These are phyloP conservation scores for Auricularia auricula-judae DNA, from an alignment of 768 basidiomycete species.

Conservation along the genomic window DNA sequence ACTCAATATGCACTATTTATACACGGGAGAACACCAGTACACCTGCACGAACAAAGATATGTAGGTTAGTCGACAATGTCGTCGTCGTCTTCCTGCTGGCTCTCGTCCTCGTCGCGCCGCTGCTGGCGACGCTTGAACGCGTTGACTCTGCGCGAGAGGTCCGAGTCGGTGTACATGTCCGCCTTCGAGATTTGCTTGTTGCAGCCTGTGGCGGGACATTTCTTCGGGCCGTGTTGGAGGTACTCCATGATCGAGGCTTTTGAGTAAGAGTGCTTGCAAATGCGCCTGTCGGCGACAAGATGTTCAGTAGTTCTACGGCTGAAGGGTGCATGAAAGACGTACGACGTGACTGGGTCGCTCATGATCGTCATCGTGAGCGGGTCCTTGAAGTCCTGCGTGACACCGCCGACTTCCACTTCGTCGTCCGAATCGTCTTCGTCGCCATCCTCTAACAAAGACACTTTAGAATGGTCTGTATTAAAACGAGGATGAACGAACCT, in stretches of 20 bases:
- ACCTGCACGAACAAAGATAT: neutral
- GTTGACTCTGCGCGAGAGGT: constrained; percentile 52
- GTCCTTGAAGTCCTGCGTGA: constrained; percentile 74
- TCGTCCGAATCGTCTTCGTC: constrained; percentile 80
- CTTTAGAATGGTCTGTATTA: neutral
- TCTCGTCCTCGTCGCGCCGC: constrained; percentile 14
- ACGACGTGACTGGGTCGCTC: constrained; percentile 77
- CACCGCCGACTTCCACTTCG: constrained; percentile 80
- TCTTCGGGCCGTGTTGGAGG: constrained; percentile 29
- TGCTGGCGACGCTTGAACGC: constrained; percentile 42
- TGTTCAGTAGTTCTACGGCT: neutral
- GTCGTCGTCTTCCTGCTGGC: constrained; percentile 22
- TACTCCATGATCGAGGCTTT: constrained; percentile 55
- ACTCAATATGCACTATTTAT: neutral
- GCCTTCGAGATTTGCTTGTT: constrained; percentile 40
- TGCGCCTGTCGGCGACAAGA: constrained; percentile 26
- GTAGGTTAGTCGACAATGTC: constrained; percentile 47
- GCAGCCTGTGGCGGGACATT: constrained; percentile 70
- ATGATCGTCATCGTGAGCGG: constrained; percentile 63
- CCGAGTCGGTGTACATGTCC: constrained; percentile 43
- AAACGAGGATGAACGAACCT: constrained; percentile 33
- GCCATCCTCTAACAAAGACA: constrained; percentile 50
- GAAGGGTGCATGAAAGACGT: constrained; percentile 19
- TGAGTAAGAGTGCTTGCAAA: constrained; percentile 81
- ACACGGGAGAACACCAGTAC: neutral